Evolutionary conservation across 164 flowering plant species (phyloP).

Genomic region (Berberis vulgaris): DNA sequence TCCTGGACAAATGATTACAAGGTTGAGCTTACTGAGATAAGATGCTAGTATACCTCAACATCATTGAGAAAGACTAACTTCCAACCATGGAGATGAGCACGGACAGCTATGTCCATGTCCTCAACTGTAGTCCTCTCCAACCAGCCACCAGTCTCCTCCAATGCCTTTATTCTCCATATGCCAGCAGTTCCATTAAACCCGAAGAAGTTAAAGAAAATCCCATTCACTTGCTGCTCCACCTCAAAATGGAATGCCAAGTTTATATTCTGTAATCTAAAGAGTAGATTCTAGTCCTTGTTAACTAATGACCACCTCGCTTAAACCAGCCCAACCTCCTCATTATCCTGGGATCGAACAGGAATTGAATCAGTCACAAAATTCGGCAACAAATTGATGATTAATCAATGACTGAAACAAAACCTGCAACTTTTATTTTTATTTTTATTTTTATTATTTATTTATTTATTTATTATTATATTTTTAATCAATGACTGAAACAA

Average conservation of each 20-base stretch:
- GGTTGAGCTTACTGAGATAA: background rate
- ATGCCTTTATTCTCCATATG: conserved; percentile 91
- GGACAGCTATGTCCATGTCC: conserved; percentile 97
- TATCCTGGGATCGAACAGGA: conserved; percentile 37
- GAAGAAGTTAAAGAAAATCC: conserved; percentile 80
- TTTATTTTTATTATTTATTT: no score
- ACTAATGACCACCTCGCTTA: conserved; percentile 98
- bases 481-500: background rate
- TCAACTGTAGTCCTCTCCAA: conserved; percentile 96
- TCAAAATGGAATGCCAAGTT: conserved; percentile 88
- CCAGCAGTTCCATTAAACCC: conserved; percentile 99
- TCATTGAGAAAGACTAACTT: conserved; percentile 87
- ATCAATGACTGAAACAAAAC: background rate
- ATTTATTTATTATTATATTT: no score
- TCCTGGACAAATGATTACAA: background rate
- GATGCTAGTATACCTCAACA: conserved; percentile 58
- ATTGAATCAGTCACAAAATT: background rate
- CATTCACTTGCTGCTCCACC: conserved; percentile 97
- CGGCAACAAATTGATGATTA: background rate
- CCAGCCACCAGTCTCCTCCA: conserved; percentile 97
- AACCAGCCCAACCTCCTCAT: conserved; percentile 80
- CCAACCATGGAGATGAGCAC: conserved; percentile 95
- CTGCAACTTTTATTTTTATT: no score
- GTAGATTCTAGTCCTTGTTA: conserved; percentile 84
- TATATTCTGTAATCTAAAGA: conserved; percentile 79